Evolutionary conservation across 2,329 filamentous ascomycete genomes (phyloP).

Genomic region (Colletotrichum filicis): DNA sequence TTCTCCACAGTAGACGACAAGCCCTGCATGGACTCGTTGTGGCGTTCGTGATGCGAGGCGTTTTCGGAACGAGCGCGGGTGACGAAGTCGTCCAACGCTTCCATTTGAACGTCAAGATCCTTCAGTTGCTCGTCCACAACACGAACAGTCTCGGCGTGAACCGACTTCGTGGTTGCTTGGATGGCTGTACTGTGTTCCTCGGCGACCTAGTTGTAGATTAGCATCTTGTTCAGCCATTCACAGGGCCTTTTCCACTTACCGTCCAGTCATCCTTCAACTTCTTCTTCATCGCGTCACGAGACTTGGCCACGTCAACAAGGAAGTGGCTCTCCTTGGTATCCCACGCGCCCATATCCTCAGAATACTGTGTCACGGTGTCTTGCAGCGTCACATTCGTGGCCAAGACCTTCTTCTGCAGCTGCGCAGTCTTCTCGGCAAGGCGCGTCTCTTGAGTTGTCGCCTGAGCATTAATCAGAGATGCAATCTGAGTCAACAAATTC

Average conservation of each 20-base stretch:
- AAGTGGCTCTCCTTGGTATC: constrained; percentile 74
- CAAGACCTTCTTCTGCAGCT: constrained; percentile 72
- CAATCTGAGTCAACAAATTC: constrained; percentile 80
- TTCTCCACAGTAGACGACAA: constrained; percentile 76
- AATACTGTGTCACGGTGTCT: constrained; percentile 73
- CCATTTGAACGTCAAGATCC: constrained; percentile 89
- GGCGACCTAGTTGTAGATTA: constrained; percentile 64
- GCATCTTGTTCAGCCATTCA: constrained; percentile 57
- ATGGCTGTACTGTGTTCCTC: constrained; percentile 86
- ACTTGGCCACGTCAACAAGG: constrained; percentile 76
- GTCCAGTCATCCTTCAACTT: constrained; percentile 90
- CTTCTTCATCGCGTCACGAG: constrained; percentile 80
- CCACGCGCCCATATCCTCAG: constrained; percentile 80
- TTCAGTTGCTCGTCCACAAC: constrained; percentile 91
- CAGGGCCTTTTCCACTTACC: constrained; percentile 65
- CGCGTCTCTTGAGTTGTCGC: constrained; percentile 79
- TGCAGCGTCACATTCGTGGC: constrained; percentile 74
- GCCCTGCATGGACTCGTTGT: constrained; percentile 71
- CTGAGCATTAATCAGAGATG: constrained; percentile 78
- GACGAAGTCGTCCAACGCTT: constrained; percentile 90
- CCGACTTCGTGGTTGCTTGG: constrained; percentile 83
- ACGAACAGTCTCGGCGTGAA: constrained; percentile 89
- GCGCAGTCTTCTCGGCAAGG: constrained; percentile 70
- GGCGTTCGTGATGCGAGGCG: constrained; percentile 77
- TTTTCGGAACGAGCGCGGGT: constrained; percentile 84